Evolutionary conservation across 2,329 filamentous ascomycete genomes (phyloP).

Genomic region (Monilinia laxa): DNA sequence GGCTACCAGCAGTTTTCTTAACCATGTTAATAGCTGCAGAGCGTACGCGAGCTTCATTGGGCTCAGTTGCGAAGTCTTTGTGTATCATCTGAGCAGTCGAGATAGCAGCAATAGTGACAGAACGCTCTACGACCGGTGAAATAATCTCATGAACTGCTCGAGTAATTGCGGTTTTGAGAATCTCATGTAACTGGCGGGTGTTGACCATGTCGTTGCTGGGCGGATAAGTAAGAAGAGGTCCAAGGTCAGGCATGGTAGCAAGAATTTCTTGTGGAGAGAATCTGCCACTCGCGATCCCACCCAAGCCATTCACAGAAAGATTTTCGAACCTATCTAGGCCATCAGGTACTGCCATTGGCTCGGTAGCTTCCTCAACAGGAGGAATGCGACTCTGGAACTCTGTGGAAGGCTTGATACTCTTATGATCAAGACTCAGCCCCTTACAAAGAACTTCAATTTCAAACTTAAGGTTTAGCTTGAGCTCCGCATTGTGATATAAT

Average conservation of each 20-base stretch:
- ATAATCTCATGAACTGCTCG: conserved; percentile 95
- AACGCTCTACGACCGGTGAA: conserved; percentile 93
- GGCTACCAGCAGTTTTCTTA: conserved; percentile 86
- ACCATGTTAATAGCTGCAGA: conserved; percentile 91
- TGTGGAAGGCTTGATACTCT: conserved; percentile 81
- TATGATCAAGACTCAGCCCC: conserved; percentile 86
- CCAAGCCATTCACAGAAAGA: conserved; percentile 72
- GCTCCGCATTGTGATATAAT: conserved; percentile 85
- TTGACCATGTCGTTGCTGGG: conserved; percentile 77
- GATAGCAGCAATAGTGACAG: conserved; percentile 95
- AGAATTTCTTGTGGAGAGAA: conserved; percentile 77
- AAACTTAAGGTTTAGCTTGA: conserved; percentile 97
- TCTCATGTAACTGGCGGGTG: conserved; percentile 65
- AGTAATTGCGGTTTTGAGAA: conserved; percentile 82
- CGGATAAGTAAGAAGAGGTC: conserved; percentile 75
- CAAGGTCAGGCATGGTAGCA: conserved; percentile 79
- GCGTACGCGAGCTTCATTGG: conserved; percentile 82
- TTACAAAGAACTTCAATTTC: conserved; percentile 98
- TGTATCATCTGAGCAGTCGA: conserved; percentile 93
- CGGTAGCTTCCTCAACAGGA: conserved; percentile 59
- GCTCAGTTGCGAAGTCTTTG: conserved; percentile 94
- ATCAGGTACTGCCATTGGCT: conserved; percentile 55
- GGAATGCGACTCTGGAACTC: conserved; percentile 76
- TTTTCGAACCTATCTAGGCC: conserved; percentile 80
- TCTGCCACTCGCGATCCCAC: conserved; percentile 66